Base-by-base conservation (phyloP, 257 asterid genomes). In the Plectranthus barbatus region DNA sequence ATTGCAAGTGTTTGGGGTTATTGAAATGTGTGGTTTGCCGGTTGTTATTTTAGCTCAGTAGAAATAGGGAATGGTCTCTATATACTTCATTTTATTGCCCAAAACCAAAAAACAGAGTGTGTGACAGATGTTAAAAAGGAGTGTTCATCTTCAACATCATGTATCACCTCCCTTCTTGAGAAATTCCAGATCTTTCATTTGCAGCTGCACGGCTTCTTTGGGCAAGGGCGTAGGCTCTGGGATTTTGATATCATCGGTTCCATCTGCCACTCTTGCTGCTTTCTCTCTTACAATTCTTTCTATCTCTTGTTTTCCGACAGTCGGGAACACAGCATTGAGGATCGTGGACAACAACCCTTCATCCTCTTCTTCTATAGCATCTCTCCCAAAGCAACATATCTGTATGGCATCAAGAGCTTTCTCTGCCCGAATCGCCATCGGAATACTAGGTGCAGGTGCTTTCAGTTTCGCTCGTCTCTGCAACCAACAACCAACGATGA, bases 381-480 rank as follows among this genome's bases (percentile, higher is more conserved):
- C 91, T 68, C 82, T 76, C 37, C 94, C 95, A 7, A 81, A 93
- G 80, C 89, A 82, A 57, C 95, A 84, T 0, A 93, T 80, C 9
- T 84, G 78, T 13, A 93, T 77, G 10, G 97, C 99, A 52, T 93
- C 99, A 5, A 93, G 80, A 37, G 99, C 97, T 69, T 90, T 90
- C 79, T 93, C 99, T 0, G 86, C 99, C 51, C 96, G 80, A 65
- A 84, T 9, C 17, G 62, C 91, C 95, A 93, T 84, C 1, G 99
- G 96, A n/a, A 90, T 81, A 0, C 47, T 64, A 0, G 97, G 95
- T 3, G 63, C 46, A 0, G 88, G 75, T 57, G 82, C 75, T 3
- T 70, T 78, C 72, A 62, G 41, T 51, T 79, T 88, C 7, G 79
- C 79, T 6, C 99, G 83, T 67, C 76, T 90, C 96, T 93, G 85